These are phyloP conservation scores for Chaetomiaceae sp. DNA, from an alignment of 2,329 filamentous ascomycete species.

Conservation along the genomic window DNA sequence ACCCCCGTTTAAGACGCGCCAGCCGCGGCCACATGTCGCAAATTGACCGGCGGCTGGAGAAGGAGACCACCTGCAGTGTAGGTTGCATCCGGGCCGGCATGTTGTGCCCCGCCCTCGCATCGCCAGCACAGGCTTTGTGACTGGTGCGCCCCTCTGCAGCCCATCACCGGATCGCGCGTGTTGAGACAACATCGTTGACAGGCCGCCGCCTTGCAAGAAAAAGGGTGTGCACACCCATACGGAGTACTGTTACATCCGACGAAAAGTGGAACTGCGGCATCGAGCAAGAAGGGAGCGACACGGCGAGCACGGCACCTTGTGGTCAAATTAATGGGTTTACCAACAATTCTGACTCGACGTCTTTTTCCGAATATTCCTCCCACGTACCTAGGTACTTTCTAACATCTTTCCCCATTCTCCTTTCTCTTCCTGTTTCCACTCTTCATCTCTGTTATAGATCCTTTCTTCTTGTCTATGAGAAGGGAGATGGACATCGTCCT, in stretches of 20 bases:
- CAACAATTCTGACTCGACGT: no score
- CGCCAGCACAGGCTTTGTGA: not conserved
- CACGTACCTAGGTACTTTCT: no score
- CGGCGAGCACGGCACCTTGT: no score
- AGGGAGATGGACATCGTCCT: no score
- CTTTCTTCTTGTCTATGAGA: no score
- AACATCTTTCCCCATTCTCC: no score
- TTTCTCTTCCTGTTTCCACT: no score
- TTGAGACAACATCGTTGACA: not conserved
- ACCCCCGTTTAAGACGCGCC: no score
- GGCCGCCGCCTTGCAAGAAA: not conserved
- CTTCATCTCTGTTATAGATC: no score
- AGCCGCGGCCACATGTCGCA: constrained; percentile 4
- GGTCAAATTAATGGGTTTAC: no score
- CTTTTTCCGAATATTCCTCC: no score
- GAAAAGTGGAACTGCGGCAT: not conserved
- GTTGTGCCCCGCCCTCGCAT: constrained; percentile 7
- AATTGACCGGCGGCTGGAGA: constrained; percentile 3
- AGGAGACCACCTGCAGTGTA: not conserved
- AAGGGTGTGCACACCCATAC: not conserved
- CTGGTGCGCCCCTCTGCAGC: not conserved
- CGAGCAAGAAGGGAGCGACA: no score
- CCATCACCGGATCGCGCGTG: not conserved
- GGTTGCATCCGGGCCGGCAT: constrained; percentile 6
- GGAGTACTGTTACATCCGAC: constrained; percentile 7